Evolutionary conservation across 306 rosid genomes (phyloP), one percentile per base, ranked within the genome.

Genomic region (Fragaria iinumae): DNA sequence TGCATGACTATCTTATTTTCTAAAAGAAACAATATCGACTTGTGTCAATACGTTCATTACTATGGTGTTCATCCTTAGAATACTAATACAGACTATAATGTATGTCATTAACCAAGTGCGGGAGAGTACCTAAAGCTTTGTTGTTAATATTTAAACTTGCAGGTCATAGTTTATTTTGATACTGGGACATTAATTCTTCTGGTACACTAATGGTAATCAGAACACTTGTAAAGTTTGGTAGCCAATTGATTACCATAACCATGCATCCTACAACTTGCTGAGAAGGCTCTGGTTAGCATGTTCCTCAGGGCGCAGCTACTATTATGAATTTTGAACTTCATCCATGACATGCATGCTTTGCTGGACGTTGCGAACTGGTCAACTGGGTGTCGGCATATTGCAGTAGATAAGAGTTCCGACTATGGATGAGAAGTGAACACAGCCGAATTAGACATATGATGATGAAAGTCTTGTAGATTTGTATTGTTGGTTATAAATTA

Each of bases 391-490:
- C 77, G 80, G 86, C 89, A 81, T 80, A 78, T 82, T 85, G 71
- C 79, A 25, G 56, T 71, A 57, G 76, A 76, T 45, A 65, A 71
- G 76, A 82, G 80, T 81, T 80, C 84, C 76, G 80, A 77, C 79
- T 75, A 34, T 81, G 73, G 87, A 83, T 80, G 83, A 41, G 75
- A 76, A 39, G 76, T 34, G 63, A 45, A 60, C 45, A 11, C 72
- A 21, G 67, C 53, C 34, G 1, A 21, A 48, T 20, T 64, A 68
- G 67, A 67, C 74, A 55, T 77, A 81, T 83, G 89, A 79, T 81
- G 80, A 79, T 57, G 85, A 86, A 88, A 86, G 85, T 81, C 74
- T 76, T 86, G 96, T 93, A 93, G 87, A 89, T 90, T 85, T 83
- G 72, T 83, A 83, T 67, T 78, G 82, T 82, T 84, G 77, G 45